Evolutionary conservation across 805 yeast genomes (phyloP), one percentile per base, ranked within the genome.

Genomic region (Cyberlindnera lachancei): DNA sequence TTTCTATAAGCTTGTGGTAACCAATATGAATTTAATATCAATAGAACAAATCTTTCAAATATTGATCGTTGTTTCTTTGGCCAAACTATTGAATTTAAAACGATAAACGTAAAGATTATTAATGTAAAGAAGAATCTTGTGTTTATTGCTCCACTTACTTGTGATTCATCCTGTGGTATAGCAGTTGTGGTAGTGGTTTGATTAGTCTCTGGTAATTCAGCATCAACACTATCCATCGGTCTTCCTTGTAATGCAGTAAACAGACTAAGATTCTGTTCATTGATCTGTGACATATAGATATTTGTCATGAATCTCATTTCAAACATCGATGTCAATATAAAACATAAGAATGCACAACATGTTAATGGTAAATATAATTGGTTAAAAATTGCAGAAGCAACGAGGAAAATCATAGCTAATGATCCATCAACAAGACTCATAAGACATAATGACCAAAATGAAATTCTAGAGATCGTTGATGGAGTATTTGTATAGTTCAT

Each of bases 1-100:
- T 86, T 85, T 52, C 96, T 66, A 45, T 76, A 77, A 26, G 84
- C 79, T 55, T 88, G 97, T 2, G 96, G 96, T 12, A 83, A 44
- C 96, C 96, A 87, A 44, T 72, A 79, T 2, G 94, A 81, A 52
- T 76, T 81, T 18, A 79, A 45, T 1, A 66, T 30, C 2, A 75
- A 38, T 8, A 79, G 52, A 2, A 70, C 57, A 5, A 68, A 31
- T 35, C 70, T 74, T 50, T 86, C 95, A 46, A 78, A 72, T 2
- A 62, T 44, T 18, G 53, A 55, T 34, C 95, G 59, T 23, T 71
- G 58, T 14, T 52, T 58, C 15, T 63, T 63, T 25, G 87, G 77
- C 94, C 92, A 83, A 28, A 72, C 53, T 2, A 66, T 48, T 10
- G 80, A 68, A 43, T 72, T 75, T 30, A 79, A 35, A 0, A 80